Base-by-base conservation (phyloP, 257 asterid species). In the Parsonsia alboflavescens region DNA sequence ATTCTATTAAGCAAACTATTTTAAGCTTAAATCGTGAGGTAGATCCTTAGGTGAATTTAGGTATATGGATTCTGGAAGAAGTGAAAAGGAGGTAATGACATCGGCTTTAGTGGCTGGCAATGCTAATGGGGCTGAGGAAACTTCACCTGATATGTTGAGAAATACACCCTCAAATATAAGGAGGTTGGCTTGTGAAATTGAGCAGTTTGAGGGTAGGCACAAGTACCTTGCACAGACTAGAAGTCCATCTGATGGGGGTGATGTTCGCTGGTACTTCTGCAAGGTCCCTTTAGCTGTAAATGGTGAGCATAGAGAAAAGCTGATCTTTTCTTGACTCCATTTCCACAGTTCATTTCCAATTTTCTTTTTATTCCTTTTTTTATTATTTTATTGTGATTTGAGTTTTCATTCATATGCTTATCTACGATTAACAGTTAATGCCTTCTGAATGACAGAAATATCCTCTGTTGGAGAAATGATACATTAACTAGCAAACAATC, bases 241-340 rank as follows among this genome's bases (percentile, higher is more conserved):
- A 70, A 95, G 99, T 84, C 94, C 96, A 63, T 95, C 99, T 0
- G 99, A 95, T 79, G 96, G 98, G 6, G 93, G 97, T 46, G 98
- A 95, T 79, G 89, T 87, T 57, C 84, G 97, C 69, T 95, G 99
- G 99, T 95, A 90, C 87, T 95, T 95, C 82, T 92, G 91, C 88
- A 90, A 87, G 89, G 80, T 84, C 33, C 88, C 97, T 71, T 80
- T 95, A 81, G 89, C 85, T n/a, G 81, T 70, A 66, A 89, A 88
- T 79, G 98, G 99, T 95, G 26, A 79, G 96, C 49, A 36, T 19
- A 19, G 30, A 65, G 30, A 45, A 39, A 45, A 65, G 19, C 17
- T 19, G 16, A 19, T 11, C 48, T 42, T 11, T 39, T 65, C n/a
- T 2, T 65, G 28, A 39, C 24, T 33, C 39, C 39, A 33, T 33